Evolutionary conservation across 495 filamentous ascomycete genomes (phyloP).

Genomic region (Talaromyces borbonicus): DNA sequence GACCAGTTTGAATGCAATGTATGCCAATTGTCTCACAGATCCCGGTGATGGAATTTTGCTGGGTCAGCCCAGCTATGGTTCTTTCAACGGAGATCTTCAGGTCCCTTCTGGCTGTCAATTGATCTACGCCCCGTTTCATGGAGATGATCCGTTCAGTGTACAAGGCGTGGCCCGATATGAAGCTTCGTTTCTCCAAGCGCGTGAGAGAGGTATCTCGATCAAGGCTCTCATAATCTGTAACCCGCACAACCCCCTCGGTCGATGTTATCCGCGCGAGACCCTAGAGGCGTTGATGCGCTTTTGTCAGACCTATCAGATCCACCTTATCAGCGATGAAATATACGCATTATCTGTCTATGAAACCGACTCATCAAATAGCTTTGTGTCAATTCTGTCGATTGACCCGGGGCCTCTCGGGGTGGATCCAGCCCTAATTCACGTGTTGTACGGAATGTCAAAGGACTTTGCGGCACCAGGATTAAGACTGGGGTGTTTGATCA

Average conservation of each 20-base stretch:
- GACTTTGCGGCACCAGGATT: conserved; percentile 51
- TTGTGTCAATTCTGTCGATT: conserved; percentile 45
- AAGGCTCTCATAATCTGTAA: conserved; percentile 46
- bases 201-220: conserved; percentile 23
- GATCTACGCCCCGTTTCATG: conserved; percentile 34
- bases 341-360: conserved; percentile 47
- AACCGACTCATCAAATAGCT: conserved; percentile 22
- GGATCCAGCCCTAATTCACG: conserved; percentile 41
- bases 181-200: conserved; percentile 20
- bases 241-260: conserved; percentile 52
- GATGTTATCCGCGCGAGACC: conserved; percentile 43
- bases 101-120: conserved; percentile 19
- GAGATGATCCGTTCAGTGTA: conserved; percentile 33
- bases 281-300: conserved; percentile 38
- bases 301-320: conserved; percentile 44
- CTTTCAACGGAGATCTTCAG: conserved; percentile 30
- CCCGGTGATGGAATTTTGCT: conserved; percentile 41
- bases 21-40: conserved; percentile 35
- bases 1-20: conserved; percentile 34
- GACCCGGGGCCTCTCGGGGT: conserved; percentile 24
- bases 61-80: conserved; percentile 39
- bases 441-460: conserved; percentile 41
- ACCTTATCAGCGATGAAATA: conserved; percentile 55
- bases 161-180: conserved; percentile 35
- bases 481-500: conserved; percentile 43